Evolutionary conservation across 1,139 yeast species (phyloP).

Genomic region (Saccharomyces pastorianus): DNA sequence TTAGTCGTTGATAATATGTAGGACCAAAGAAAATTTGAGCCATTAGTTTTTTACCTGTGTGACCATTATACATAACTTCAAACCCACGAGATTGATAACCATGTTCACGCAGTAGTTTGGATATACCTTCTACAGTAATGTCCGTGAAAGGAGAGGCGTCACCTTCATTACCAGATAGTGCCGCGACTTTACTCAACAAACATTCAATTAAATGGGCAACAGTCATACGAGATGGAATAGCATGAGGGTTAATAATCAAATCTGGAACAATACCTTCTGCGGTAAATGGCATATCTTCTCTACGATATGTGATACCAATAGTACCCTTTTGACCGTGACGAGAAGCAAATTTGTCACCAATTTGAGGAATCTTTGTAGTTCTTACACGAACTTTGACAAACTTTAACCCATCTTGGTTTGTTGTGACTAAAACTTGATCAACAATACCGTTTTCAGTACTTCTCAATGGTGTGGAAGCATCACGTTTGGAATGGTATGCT

Average conservation of each 20-base stretch:
- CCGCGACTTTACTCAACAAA: slow-evolving; percentile 87
- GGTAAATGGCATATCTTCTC: slow-evolving; percentile 99
- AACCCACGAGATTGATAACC: slow-evolving; percentile 98
- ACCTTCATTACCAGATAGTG: slow-evolving; percentile 93
- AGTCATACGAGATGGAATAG: slow-evolving; percentile 99
- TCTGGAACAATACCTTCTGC: slow-evolving; percentile 95
- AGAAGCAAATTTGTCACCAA: slow-evolving; percentile 98
- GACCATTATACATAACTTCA: slow-evolving; percentile 97
- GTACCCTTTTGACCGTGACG: slow-evolving; percentile 99
- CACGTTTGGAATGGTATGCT: slow-evolving; percentile 94
- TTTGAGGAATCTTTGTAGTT: slow-evolving; percentile 95
- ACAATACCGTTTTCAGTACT: slow-evolving; percentile 97
- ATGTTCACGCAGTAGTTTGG: slow-evolving; percentile 82
- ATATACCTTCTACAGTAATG: slow-evolving; percentile 94
- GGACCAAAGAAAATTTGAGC: slow-evolving; percentile 99
- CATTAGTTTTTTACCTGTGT: slow-evolving; percentile 94
- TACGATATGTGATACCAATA: slow-evolving; percentile 95
- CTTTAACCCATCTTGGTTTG: slow-evolving; percentile 95
- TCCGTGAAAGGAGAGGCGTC: slow-evolving; percentile 98
- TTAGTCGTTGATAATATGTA: slow-evolving; percentile 92
- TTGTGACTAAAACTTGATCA: slow-evolving; percentile 91
- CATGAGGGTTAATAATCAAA: slow-evolving; percentile 95
- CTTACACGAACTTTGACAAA: slow-evolving; percentile 98
- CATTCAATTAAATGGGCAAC: slow-evolving; percentile 99
- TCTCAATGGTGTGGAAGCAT: slow-evolving; percentile 95